Evolutionary conservation across 495 filamentous ascomycete genomes (phyloP), one percentile per base, ranked within the genome.

Genomic region (Trichoderma virens): DNA sequence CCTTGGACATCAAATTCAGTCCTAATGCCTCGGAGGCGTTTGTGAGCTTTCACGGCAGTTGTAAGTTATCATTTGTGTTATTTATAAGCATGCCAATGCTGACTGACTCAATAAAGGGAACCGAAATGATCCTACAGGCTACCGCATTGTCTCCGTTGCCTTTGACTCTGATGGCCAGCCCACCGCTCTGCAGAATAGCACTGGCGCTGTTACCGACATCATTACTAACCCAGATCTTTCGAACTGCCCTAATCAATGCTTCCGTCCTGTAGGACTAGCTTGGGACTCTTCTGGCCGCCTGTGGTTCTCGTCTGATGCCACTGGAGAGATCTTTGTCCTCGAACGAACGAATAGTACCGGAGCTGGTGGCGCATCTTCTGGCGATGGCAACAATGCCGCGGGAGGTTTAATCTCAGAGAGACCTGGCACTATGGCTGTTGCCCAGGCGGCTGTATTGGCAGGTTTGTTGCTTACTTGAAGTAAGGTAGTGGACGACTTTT

Each of bases 301-400:
- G 25, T 88, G 81, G 64, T 78, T 88, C 70, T 83, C 78, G 47
- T 82, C 79, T 14, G 85, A 87, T 67, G 64, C 76, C 6, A 84
- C 79, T 28, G 85, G 85, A 1, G 85, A 87, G 71, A 71, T 88
- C 20, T 87, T 79, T 64, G 78, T 86, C 28, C 64, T 88, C 41
- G 66, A 66, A 63, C 62, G 56, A 59, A 54, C 38, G 7, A n/a
- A 20, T 13, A 30, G 38, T 18, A n/a, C 9, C 62, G 13, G 47
- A 35, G 14, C 28, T 47, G 43, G 43, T 20, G 25, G 34, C 63
- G 63, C 54, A 56, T 60, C 62, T 60, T 25, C 31, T 54, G n/a
- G 62, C n/a, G 3, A 43, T 20, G 27, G 27, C 14, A 16, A 61
- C 35, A 28, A 13, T 43, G 47, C 27, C 38, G 47, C 34, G 30